Conservation (phyloP, 140 eudicot species). For the Stevia rebaudiana region DNA sequence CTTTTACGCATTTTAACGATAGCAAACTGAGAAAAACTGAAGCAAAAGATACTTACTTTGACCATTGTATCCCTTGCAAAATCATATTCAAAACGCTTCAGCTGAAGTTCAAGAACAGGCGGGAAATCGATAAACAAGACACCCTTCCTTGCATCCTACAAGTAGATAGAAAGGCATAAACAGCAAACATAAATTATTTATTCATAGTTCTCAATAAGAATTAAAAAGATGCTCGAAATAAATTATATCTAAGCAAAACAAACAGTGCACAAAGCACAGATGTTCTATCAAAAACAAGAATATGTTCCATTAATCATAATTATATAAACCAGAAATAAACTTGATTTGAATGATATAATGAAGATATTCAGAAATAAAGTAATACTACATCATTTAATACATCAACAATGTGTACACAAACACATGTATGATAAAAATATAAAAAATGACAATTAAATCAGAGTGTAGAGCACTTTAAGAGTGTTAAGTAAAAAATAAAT, state of each 20-base stretch:
- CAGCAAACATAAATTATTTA: background rate
- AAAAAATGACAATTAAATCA: background rate
- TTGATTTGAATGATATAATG: no score
- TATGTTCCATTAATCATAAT: constrained; percentile 1
- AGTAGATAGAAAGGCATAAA: constrained; percentile 9
- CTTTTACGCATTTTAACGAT: background rate
- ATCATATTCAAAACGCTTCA: constrained; percentile 79
- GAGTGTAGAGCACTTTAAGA: background rate
- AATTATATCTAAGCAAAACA: background rate
- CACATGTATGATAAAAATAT: background rate
- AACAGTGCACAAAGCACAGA: background rate
- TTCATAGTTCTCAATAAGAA: background rate
- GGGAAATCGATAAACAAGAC: constrained; percentile 74
- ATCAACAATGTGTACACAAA: background rate
- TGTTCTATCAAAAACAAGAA: background rate
- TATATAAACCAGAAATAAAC: background rate
- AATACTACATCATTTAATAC: background rate
- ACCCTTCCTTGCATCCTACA: constrained; percentile 74
- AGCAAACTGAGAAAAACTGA: constrained; percentile 1
- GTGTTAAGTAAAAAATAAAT: background rate
- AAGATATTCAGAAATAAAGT: background rate
- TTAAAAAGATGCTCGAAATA: background rate
- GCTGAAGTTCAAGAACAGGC: constrained; percentile 76
- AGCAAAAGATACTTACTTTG: constrained; percentile 41
- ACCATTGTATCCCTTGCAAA: constrained; percentile 79